Evolutionary conservation across 1,139 yeast genomes (phyloP).

Genomic region (Pneumocystis sp.): DNA sequence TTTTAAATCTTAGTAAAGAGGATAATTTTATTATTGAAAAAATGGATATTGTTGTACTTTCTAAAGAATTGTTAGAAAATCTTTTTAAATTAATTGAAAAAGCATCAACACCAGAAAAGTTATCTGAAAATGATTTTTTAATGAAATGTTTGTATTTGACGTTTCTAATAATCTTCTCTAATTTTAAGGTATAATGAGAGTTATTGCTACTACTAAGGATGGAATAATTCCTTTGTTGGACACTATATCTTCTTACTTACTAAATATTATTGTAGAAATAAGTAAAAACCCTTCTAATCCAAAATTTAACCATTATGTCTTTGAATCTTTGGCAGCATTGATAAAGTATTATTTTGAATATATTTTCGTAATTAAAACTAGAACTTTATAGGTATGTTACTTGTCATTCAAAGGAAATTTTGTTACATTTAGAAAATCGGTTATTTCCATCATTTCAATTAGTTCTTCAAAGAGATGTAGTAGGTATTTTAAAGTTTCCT

Average conservation of each 20-base stretch:
- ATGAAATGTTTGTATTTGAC: conserved; percentile 41
- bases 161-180: neutral
- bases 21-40: conserved; percentile 50
- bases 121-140: conserved; percentile 88
- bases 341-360: conserved; percentile 33
- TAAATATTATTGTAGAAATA: conserved; percentile 54
- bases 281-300: conserved; percentile 92
- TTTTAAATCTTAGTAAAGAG: conserved; percentile 52
- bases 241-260: conserved; percentile 33
- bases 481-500: conserved; percentile 19
- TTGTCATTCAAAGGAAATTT: conserved; percentile 12
- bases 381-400: neutral
- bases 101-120: conserved; percentile 65
- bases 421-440: conserved; percentile 31
- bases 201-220: conserved; percentile 62
- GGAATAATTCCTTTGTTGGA: conserved; percentile 31
- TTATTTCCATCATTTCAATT: conserved; percentile 54
- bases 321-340: conserved; percentile 73
- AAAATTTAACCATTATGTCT: conserved; percentile 73
- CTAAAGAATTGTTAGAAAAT: conserved; percentile 42
- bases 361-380: neutral
- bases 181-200: conserved; percentile 44
- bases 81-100: conserved; percentile 52
- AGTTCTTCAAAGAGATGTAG: conserved; percentile 68
- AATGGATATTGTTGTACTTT: conserved; percentile 47